A percentile compares a stretch with the other conserved stretches of the same genome.
These are phyloP conservation scores for Aureobasidium vineae DNA, from an alignment of 2,329 filamentous ascomycete species.

Conservation along the genomic window DNA sequence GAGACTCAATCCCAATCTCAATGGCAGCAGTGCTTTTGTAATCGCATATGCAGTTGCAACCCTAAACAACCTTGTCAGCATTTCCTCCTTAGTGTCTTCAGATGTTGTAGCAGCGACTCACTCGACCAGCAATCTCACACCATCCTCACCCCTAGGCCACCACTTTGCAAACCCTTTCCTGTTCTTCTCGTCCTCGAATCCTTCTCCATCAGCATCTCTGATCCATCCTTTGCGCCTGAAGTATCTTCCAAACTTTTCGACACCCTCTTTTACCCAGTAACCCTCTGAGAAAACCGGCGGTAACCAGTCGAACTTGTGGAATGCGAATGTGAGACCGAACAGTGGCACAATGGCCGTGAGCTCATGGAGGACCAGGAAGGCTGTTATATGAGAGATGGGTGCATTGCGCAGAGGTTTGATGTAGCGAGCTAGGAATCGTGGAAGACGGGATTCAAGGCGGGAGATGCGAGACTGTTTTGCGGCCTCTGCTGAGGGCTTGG, in stretches of 20 bases:
- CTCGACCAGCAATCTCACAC: conserved; percentile 58
- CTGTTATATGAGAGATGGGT: conserved; percentile 76
- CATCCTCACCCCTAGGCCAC: conserved; percentile 33
- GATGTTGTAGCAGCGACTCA: conserved; percentile 26
- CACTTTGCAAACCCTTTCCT: conserved; percentile 13
- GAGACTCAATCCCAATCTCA: conserved; percentile 72
- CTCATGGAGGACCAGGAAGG: conserved; percentile 90
- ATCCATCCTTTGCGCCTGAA: conserved; percentile 81
- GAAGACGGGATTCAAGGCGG: conserved; percentile 50
- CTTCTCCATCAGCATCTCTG: conserved; percentile 41
- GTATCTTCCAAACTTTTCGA: conserved; percentile 73
- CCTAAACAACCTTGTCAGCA: conserved; percentile 30
- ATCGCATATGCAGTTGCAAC: conserved; percentile 88
- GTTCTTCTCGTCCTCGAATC: conserved; percentile 28
- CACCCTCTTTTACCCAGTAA: conserved; percentile 58
- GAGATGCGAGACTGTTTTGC: conserved; percentile 31
- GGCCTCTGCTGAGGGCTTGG: neutral
- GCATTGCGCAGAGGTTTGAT: conserved; percentile 68
- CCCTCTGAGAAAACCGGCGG: conserved; percentile 59
- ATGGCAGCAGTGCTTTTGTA: conserved; percentile 78
- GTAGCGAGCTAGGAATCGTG: conserved; percentile 66
- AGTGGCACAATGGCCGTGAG: conserved; percentile 82
- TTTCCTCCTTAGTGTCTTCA: neutral
- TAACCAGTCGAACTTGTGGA: conserved; percentile 76
- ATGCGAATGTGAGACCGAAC: conserved; percentile 68